Evolutionary conservation across 2,329 filamentous ascomycete genomes (phyloP).

Genomic region (Balansia obtecta): DNA sequence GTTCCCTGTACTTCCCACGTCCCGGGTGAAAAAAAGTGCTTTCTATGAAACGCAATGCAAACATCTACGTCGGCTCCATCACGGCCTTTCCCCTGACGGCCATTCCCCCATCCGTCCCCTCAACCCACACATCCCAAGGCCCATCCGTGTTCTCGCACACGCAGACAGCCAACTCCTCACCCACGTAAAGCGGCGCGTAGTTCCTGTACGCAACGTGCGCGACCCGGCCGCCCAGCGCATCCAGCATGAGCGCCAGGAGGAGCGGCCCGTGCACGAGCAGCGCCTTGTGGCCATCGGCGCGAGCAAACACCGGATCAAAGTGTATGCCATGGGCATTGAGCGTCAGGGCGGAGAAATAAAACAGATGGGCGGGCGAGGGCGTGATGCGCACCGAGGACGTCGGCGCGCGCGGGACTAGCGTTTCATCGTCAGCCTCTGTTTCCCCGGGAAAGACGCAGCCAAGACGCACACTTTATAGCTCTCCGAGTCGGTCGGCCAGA

Average conservation of each 20-base stretch:
- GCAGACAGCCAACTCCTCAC: conserved; percentile 59
- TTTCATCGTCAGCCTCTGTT: neutral
- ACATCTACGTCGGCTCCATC: conserved; percentile 6
- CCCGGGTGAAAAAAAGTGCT: no score
- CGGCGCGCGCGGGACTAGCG: conserved; percentile 17
- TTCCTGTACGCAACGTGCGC: conserved; percentile 64
- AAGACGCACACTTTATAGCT: conserved; percentile 16
- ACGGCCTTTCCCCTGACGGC: conserved; percentile 45
- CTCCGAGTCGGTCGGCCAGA: conserved; percentile 4
- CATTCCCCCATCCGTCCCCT: conserved; percentile 46
- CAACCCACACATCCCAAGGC: conserved; percentile 53
- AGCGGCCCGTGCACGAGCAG: conserved; percentile 83
- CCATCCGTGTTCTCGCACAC: conserved; percentile 33
- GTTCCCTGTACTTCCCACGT: no score
- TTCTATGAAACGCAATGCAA: neutral
- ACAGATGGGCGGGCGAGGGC: conserved; percentile 62
- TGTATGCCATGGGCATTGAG: conserved; percentile 93
- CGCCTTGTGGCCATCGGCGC: conserved; percentile 60
- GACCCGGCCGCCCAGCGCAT: conserved; percentile 40
- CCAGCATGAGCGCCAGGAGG: conserved; percentile 63
- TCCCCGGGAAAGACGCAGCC: no score
- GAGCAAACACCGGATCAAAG: conserved; percentile 60
- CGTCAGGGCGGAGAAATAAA: conserved; percentile 81
- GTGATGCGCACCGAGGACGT: conserved; percentile 38
- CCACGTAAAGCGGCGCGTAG: conserved; percentile 65